Percentiles rank a stretch among this genome's conserved stretches.
Conservation (phyloP, 2,329 filamentous ascomycete genomes). For the Botrytis aclada region DNA sequence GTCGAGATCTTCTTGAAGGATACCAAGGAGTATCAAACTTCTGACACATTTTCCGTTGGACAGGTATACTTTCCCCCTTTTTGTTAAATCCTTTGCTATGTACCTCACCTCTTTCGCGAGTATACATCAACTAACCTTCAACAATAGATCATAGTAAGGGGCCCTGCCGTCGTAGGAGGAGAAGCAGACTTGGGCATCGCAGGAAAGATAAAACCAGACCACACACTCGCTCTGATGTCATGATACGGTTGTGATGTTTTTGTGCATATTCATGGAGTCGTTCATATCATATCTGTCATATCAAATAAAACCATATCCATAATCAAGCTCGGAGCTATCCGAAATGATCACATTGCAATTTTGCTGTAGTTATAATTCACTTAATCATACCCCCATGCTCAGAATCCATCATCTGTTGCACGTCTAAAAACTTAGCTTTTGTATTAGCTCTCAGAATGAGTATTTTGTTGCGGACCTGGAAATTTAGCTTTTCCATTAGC, state of each 20-base stretch:
- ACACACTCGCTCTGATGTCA: conserved; percentile 57
- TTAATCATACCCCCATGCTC: neutral
- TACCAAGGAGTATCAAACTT: conserved; percentile 57
- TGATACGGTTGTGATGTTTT: neutral
- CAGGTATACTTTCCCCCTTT: conserved; percentile 50
- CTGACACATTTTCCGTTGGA: conserved; percentile 59
- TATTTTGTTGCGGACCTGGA: conserved; percentile 8
- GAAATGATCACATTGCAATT: neutral
- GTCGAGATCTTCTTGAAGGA: conserved; percentile 75
- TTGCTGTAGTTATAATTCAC: neutral
- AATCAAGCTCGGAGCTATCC: neutral
- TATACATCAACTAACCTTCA: neutral
- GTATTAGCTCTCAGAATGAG: neutral
- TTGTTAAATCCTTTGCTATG: neutral
- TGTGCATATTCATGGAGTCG: conserved; percentile 1
- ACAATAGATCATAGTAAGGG: conserved; percentile 63
- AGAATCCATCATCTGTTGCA: neutral
- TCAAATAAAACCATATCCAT: conserved; percentile 3
- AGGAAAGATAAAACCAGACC: conserved; percentile 66
- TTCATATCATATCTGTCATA: conserved; percentile 4
- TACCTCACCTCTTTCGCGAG: conserved; percentile 17
- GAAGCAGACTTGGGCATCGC: conserved; percentile 61
- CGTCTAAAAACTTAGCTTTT: neutral
- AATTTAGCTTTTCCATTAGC: neutral
- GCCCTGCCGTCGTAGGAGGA: conserved; percentile 69